phyloP scores from a whole-genome alignment of 2,329 filamentous ascomycete species.

The Fusarium nematophilum region DNA sequence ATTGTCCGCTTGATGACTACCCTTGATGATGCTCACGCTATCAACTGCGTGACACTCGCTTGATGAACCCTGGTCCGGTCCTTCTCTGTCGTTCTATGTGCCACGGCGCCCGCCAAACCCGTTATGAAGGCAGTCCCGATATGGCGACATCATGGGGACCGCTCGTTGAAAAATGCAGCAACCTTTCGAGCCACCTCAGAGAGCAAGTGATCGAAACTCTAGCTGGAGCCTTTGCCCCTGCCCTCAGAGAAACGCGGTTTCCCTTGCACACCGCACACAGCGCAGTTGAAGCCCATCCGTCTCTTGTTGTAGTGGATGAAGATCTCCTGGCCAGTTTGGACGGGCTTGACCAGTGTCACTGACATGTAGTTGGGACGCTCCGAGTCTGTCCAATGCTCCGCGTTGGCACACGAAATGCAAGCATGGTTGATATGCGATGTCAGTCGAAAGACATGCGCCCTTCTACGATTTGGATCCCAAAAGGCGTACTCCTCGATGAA shows the following conservation, averaged over 20 bases:
- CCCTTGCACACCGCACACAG: conserved; percentile 17
- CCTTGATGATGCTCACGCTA: conserved; percentile 32
- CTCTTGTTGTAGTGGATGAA: conserved; percentile 51
- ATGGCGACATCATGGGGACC: background rate
- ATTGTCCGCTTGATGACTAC: conserved; percentile 51
- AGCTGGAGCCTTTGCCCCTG: background rate
- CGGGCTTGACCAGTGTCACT: conserved; percentile 17
- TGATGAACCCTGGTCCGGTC: background rate
- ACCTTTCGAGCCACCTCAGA: background rate
- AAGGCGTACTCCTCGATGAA: conserved; percentile 45
- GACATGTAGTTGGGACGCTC: conserved; percentile 25
- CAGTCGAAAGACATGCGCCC: conserved; percentile 33
- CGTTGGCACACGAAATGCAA: conserved; percentile 46
- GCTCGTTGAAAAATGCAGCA: background rate
- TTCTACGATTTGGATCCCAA: conserved; percentile 6
- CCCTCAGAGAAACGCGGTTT: background rate
- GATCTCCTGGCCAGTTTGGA: conserved; percentile 49
- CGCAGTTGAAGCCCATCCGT: conserved; percentile 44
- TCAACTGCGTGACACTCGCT: conserved; percentile 16
- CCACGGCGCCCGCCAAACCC: background rate
- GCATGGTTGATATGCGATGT: conserved; percentile 49
- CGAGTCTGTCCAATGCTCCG: conserved; percentile 24
- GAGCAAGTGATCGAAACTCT: background rate
- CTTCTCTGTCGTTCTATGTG: background rate
- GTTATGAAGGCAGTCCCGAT: background rate